Evolutionary conservation across 345 rosid genomes (phyloP).

Genomic region (Physaria fendleri): DNA sequence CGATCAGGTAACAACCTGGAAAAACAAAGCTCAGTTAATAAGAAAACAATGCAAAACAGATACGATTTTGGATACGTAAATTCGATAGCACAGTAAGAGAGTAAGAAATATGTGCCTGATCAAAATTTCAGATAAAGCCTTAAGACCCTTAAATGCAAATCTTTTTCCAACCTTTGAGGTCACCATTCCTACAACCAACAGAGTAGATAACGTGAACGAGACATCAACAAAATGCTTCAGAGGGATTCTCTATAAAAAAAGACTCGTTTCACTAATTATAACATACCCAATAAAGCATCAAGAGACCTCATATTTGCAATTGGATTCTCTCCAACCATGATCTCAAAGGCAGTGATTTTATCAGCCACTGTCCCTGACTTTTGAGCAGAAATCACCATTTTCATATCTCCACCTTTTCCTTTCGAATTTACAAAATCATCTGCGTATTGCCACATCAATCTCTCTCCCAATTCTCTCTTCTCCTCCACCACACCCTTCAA

Average conservation of each 20-base stretch:
- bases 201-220: not conserved
- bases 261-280: not conserved
- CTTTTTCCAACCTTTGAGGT: slow-evolving; percentile 92
- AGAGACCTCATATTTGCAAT: slow-evolving; percentile 86
- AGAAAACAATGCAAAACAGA: not conserved
- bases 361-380: slow-evolving; percentile 93
- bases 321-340: slow-evolving; percentile 83
- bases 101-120: slow-evolving; percentile 42
- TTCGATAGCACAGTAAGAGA: not conserved
- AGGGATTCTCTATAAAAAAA: not conserved
- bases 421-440: slow-evolving; percentile 57
- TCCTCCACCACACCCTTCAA: slow-evolving; percentile 48
- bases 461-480: slow-evolving; percentile 77
- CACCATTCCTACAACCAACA: slow-evolving; percentile 65
- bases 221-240: not conserved
- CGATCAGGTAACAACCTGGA: slow-evolving; percentile 83
- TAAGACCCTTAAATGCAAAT: slow-evolving; percentile 83
- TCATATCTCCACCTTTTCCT: slow-evolving; percentile 77
- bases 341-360: slow-evolving; percentile 84
- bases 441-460: slow-evolving; percentile 69
- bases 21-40: not conserved
- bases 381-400: slow-evolving; percentile 78
- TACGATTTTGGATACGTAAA: not conserved
- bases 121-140: slow-evolving; percentile 77
- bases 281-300: slow-evolving; percentile 80